phyloP scores from a whole-genome alignment of 1,284 basidiomycete species.

The Sanguinoderma infundibulare region DNA sequence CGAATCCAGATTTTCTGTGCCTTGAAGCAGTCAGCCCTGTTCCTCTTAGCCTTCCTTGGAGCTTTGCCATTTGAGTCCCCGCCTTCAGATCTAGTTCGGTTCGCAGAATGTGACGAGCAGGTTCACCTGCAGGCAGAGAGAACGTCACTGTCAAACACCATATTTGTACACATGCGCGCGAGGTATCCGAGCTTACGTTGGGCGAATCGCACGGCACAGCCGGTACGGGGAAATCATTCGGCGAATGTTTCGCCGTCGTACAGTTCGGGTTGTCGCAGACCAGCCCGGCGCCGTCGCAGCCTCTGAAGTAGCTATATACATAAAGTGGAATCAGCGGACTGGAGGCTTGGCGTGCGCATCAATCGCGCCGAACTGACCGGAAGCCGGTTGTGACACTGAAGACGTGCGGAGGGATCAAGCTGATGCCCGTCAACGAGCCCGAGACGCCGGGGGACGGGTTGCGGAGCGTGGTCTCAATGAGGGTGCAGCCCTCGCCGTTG shows the following conservation, averaged over 20 bases:
- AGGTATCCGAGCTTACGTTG: constrained; percentile 23
- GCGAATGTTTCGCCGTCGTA: constrained; percentile 42
- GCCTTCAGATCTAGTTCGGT: no score
- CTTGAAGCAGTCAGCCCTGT: no score
- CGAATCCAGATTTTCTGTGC: no score
- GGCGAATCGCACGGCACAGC: constrained; percentile 39
- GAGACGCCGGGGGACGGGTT: constrained; percentile 45
- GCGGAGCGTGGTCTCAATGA: constrained; percentile 48
- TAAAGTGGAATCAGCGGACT: neutral
- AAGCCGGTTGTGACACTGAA: constrained; percentile 39
- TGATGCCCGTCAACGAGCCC: constrained; percentile 48
- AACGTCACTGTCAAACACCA: neutral
- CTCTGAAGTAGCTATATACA: constrained; percentile 29
- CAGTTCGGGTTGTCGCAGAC: constrained; percentile 29
- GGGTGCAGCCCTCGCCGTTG: constrained; percentile 49
- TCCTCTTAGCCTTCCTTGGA: no score
- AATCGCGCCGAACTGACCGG: constrained; percentile 1
- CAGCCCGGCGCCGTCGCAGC: constrained; percentile 39
- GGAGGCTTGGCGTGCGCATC: no score
- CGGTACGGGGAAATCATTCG: constrained; percentile 47
- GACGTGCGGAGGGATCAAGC: constrained; percentile 45
- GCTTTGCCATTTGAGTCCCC: no score
- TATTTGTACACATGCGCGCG: neutral
- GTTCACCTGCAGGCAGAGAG: constrained; percentile 26
- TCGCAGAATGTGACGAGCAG: constrained; percentile 41